Evolutionary conservation across 2,329 filamentous ascomycete species (phyloP), one percentile per base, ranked within the genome.

Genomic region (Apiospora sp.): DNA sequence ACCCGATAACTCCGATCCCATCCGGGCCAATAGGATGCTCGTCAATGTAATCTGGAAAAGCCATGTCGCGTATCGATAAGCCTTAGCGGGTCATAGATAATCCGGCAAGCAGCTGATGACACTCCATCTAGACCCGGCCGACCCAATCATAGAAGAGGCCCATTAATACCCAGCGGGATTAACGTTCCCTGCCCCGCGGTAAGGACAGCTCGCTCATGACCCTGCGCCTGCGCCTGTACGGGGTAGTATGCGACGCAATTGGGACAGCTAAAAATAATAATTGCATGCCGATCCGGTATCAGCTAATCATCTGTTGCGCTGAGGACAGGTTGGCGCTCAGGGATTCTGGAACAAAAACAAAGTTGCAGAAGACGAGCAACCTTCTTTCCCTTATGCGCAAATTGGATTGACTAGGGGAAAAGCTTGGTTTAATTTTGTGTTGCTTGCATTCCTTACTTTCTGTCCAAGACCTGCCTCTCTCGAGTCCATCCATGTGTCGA

Each of bases 401-500:
- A 61, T 61, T 61, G 16, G 34, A 37, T 64, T 64, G 10, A 41
- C 19, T 64, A 19, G 30, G 58, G 34, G 58, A 14, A 64, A 64
- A 14, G 58, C 30, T 41, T 14, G 34, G 19, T 64, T 41, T 49
- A 49, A 49, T 49, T 7, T 51, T 41, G 27, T 44, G 24, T 68
- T 16, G 22, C 44, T 68, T 10, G n/a, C 27, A 6, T 30, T 49
- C 16, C 27, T 10, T 27, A 22, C 30, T 71, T 46, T 68, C 58
- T 41, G 22, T 37, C 34, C 34, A 41, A 64, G 58, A 41, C 43
- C 49, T 51, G 22, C 67, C 22, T 16, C 61, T 30, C 61, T 70
- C 72, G 71, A 69, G 71, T 72, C 69, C 72, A 75, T 74, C 72
- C 74, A 74, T 71, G 58, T 69, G 71, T 71, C 74, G 68, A 72